These are phyloP conservation scores for Cochlearia excelsa DNA, from an alignment of 345 rosid species.

Conservation along the genomic window DNA sequence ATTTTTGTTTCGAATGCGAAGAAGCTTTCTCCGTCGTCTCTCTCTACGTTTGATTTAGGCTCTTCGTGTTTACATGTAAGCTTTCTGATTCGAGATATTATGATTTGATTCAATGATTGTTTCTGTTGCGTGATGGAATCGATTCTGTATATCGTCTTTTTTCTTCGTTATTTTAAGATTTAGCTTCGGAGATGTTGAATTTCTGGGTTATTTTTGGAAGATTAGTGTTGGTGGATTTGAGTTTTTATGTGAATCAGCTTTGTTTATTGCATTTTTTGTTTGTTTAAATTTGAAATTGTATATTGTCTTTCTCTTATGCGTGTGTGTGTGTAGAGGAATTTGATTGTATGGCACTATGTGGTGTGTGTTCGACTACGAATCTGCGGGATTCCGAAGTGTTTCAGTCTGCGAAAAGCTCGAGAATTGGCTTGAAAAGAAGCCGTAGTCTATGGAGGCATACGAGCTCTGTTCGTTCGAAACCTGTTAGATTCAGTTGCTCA, in stretches of 20 bases:
- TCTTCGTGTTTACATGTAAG: no score
- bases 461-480: constrained; percentile 23
- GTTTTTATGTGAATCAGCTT: no score
- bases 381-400: constrained; percentile 38
- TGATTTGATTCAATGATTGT: no score
- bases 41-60: no score
- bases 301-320: background rate
- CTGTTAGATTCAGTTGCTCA: constrained; percentile 38
- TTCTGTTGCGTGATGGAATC: no score
- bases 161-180: no score
- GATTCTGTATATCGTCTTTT: no score
- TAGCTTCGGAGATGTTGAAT: no score
- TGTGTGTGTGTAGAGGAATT: background rate
- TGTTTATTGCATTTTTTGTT: constrained; percentile 3
- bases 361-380: constrained; percentile 41
- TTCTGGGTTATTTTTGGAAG: no score
- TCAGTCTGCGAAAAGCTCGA: constrained; percentile 35
- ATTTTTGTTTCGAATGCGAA: constrained; percentile 20
- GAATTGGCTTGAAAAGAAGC: constrained; percentile 25
- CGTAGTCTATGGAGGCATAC: constrained; percentile 21
- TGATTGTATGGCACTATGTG: constrained; percentile 54
- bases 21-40: constrained; percentile 1
- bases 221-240: no score
- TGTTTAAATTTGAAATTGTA: background rate
- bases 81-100: no score